phyloP scores from a whole-genome alignment of 768 basidiomycete genomes.

The Lentinula boryana region DNA sequence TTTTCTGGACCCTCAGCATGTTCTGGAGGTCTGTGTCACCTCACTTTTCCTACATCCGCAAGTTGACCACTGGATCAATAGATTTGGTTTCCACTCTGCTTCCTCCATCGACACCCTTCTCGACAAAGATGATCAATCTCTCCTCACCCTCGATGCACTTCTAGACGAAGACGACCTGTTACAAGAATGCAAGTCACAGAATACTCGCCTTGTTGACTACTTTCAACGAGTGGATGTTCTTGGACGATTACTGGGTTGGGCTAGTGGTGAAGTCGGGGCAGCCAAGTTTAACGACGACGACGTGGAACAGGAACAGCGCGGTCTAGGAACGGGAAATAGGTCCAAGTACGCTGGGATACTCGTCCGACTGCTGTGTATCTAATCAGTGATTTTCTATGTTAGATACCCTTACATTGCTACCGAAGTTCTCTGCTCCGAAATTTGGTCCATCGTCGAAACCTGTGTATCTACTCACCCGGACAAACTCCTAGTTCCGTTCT shows the following conservation, averaged over 20 bases:
- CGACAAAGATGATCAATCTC: slow-evolving; percentile 82
- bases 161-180: slow-evolving; percentile 92
- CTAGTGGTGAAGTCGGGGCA: slow-evolving; percentile 64
- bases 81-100: slow-evolving; percentile 89
- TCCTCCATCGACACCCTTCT: slow-evolving; percentile 87
- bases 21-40: slow-evolving; percentile 3
- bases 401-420: slow-evolving; percentile 93
- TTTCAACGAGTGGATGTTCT: slow-evolving; percentile 79
- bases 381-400: slow-evolving; percentile 1
- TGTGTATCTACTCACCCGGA: slow-evolving; percentile 63
- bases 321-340: slow-evolving; percentile 12
- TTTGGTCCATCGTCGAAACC: slow-evolving; percentile 92
- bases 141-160: slow-evolving; percentile 61
- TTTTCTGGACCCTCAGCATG: not conserved
- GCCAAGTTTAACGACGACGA: slow-evolving; percentile 55
- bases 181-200: slow-evolving; percentile 94
- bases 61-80: slow-evolving; percentile 22
- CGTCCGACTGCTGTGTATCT: slow-evolving; percentile 6
- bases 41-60: not conserved
- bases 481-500: slow-evolving; percentile 79
- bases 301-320: slow-evolving; percentile 27
- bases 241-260: slow-evolving; percentile 75
- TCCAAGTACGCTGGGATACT: slow-evolving; percentile 63
- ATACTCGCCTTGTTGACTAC: slow-evolving; percentile 83
- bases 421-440: slow-evolving; percentile 92